A percentile compares a stretch with the other conserved stretches of the same genome.
These are phyloP conservation scores for Leccinum proliferum DNA, from an alignment of 1,284 basidiomycete genomes.

Conservation along the genomic window DNA sequence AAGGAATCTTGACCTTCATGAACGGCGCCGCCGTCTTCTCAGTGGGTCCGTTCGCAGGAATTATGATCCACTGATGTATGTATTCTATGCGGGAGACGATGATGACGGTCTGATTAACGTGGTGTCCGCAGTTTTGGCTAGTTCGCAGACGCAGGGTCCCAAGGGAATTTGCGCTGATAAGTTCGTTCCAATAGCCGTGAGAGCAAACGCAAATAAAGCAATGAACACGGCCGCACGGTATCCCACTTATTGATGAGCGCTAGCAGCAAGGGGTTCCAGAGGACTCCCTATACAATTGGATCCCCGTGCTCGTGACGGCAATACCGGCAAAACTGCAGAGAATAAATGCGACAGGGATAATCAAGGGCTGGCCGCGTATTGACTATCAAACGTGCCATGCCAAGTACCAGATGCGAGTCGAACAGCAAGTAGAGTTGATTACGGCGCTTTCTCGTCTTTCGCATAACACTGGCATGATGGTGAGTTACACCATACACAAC, in stretches of 20 bases:
- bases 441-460: conserved; percentile 25
- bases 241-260: conserved; percentile 50
- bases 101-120: not conserved
- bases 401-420: conserved; percentile 2
- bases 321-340: conserved; percentile 54
- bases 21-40: conserved; percentile 66
- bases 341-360: conserved; percentile 54
- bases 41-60: conserved; percentile 66
- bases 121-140: conserved; percentile 52
- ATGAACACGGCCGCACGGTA: conserved; percentile 68
- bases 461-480: conserved; percentile 23
- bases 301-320: conserved; percentile 47
- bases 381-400: conserved; percentile 24
- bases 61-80: conserved; percentile 66
- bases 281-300: conserved; percentile 35
- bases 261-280: conserved; percentile 36
- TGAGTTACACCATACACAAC: conserved; percentile 2
- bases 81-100: conserved; percentile 6
- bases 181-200: conserved; percentile 64
- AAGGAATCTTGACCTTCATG: conserved; percentile 52
- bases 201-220: conserved; percentile 49
- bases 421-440: conserved; percentile 1
- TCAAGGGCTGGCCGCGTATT: conserved; percentile 48
- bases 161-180: conserved; percentile 57
- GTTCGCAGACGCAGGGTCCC: conserved; percentile 56